These are phyloP conservation scores for Astrothelium subdiscretum DNA, from an alignment of 495 filamentous ascomycete species.

Conservation along the genomic window DNA sequence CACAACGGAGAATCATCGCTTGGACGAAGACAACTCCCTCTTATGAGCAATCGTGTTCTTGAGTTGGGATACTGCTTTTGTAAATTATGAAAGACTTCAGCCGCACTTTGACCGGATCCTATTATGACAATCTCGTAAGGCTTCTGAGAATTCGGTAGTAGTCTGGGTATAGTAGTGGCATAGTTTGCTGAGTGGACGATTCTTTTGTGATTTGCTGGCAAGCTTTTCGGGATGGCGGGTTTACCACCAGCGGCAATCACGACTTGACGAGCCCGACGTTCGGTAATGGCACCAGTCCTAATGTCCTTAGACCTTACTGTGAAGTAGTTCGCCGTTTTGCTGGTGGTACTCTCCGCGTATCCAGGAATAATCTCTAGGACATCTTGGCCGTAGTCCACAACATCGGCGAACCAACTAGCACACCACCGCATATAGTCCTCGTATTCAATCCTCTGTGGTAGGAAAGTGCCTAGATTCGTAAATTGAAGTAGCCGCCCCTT, in stretches of 20 bases:
- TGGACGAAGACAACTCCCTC: slow-evolving; percentile 66
- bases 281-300: slow-evolving; percentile 38
- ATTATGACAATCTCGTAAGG: slow-evolving; percentile 70
- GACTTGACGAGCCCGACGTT: slow-evolving; percentile 61
- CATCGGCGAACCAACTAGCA: slow-evolving; percentile 63
- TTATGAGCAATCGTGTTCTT: slow-evolving; percentile 64
- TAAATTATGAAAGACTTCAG: slow-evolving; percentile 88
- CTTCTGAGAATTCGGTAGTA: slow-evolving; percentile 45
- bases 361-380: slow-evolving; percentile 50
- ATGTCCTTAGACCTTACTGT: slow-evolving; percentile 42
- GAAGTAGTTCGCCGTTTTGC: slow-evolving; percentile 40
- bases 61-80: slow-evolving; percentile 72
- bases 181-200: slow-evolving; percentile 91
- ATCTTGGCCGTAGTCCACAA: slow-evolving; percentile 68
- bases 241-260: slow-evolving; percentile 77
- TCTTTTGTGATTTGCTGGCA: slow-evolving; percentile 48
- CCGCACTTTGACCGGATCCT: slow-evolving; percentile 83
- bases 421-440: slow-evolving; percentile 96
- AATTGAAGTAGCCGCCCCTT: slow-evolving; percentile 75
- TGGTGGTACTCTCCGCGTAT: slow-evolving; percentile 18
- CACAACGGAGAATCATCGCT: slow-evolving; percentile 95
- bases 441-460: slow-evolving; percentile 77
- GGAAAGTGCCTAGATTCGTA: slow-evolving; percentile 79
- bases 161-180: slow-evolving; percentile 44
- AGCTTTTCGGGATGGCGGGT: slow-evolving; percentile 58